Conservation (phyloP, 2,329 filamentous ascomycete species). For the Hypomyces perniciosus region DNA sequence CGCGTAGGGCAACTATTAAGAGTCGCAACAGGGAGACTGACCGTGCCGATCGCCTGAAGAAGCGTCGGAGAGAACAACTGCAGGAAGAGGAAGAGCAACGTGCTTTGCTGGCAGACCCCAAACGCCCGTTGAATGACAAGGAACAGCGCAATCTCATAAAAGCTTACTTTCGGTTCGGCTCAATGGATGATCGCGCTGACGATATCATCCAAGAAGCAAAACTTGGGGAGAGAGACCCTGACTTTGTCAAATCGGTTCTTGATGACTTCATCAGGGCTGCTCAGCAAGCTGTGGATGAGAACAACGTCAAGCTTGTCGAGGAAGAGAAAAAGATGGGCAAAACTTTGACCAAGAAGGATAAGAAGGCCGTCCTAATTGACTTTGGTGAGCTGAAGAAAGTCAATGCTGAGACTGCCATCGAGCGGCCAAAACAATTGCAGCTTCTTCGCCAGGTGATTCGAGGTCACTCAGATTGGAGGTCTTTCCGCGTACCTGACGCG, state of each 20-base stretch:
- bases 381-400: slow-evolving; percentile 89
- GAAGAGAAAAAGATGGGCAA: slow-evolving; percentile 81
- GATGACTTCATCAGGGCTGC: slow-evolving; percentile 62
- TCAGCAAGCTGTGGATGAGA: slow-evolving; percentile 55
- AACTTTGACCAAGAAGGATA: slow-evolving; percentile 88
- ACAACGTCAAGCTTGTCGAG: slow-evolving; percentile 66
- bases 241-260: slow-evolving; percentile 71
- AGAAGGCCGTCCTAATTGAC: slow-evolving; percentile 93
- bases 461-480: slow-evolving; percentile 63
- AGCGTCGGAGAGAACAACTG: slow-evolving; percentile 57
- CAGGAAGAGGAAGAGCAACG: slow-evolving; percentile 69
- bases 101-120: slow-evolving; percentile 72
- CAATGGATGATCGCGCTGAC: slow-evolving; percentile 78
- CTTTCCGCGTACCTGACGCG: slow-evolving; percentile 83
- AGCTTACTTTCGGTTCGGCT: slow-evolving; percentile 85
- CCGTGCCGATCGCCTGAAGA: slow-evolving; percentile 60
- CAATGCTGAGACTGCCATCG: slow-evolving; percentile 91
- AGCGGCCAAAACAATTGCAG: slow-evolving; percentile 82
- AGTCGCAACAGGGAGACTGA: slow-evolving; percentile 54
- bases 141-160: slow-evolving; percentile 89
- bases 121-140: slow-evolving; percentile 83
- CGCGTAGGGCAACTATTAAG: slow-evolving; percentile 64
- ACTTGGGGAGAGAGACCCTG: slow-evolving; percentile 72
- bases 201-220: slow-evolving; percentile 86
- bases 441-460: slow-evolving; percentile 70